phyloP scores from a whole-genome alignment of 495 filamentous ascomycete genomes.

The Amphirosellinia nigrospora region DNA sequence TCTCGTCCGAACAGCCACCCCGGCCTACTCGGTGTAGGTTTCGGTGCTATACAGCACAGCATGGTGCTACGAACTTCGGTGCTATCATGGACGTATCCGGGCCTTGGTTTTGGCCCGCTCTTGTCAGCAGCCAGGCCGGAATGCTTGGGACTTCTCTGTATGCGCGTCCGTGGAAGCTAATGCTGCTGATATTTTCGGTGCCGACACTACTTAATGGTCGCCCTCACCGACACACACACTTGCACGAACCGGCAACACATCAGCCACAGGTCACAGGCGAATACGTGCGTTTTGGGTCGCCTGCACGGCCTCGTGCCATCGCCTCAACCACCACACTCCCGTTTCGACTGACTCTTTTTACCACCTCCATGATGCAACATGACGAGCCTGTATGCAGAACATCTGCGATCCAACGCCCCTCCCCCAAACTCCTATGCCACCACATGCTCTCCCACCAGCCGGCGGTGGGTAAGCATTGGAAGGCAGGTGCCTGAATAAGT shows the following conservation, averaged over 20 bases:
- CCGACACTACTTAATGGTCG: not conserved
- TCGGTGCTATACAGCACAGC: not conserved
- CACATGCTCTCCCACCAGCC: not conserved
- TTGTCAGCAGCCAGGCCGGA: not conserved
- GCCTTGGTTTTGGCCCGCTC: not conserved
- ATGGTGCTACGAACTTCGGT: not conserved
- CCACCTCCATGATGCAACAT: conserved; percentile 22
- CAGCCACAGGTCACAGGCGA: not conserved
- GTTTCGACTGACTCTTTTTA: not conserved
- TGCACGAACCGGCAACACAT: not conserved
- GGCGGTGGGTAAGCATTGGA: not conserved
- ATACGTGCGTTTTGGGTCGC: not conserved
- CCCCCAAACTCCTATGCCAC: not conserved
- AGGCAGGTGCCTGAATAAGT: not conserved
- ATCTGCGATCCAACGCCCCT: conserved; percentile 9
- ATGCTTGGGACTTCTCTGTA: not conserved
- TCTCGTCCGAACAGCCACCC: not conserved
- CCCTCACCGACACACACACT: conserved; percentile 15
- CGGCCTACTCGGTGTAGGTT: not conserved
- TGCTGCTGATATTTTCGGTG: not conserved
- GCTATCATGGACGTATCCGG: not conserved
- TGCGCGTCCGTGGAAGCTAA: not conserved
- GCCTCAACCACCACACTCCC: conserved; percentile 10
- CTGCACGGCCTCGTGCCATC: conserved; percentile 15
- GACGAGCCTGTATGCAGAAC: conserved; percentile 19